Percentiles rank a stretch among this genome's conserved stretches.
phyloP scores from a whole-genome alignment of 371 early-diverging fungal species.

The Lichtheimia hyalospora region DNA sequence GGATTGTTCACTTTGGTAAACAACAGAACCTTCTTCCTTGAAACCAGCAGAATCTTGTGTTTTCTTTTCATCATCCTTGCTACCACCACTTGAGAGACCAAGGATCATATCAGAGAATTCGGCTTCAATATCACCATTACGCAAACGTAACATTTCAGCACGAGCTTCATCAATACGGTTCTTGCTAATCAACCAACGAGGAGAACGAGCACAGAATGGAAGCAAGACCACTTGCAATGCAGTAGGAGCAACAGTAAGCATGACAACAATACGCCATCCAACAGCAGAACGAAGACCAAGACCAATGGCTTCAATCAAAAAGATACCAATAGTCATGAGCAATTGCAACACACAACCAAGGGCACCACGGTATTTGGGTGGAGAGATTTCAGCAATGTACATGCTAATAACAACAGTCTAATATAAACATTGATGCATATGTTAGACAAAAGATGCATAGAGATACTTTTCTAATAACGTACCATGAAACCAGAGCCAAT shows the following conservation, averaged over 20 bases:
- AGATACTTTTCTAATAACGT: background rate
- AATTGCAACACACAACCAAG: conserved; percentile 77
- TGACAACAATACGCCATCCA: conserved; percentile 68
- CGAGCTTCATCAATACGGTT: conserved; percentile 63
- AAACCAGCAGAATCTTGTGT: conserved; percentile 11
- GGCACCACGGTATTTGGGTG: conserved; percentile 71
- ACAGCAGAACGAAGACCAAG: conserved; percentile 58
- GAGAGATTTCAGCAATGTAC: conserved; percentile 83
- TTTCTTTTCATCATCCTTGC: conserved; percentile 13
- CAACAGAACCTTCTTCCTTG: conserved; percentile 24
- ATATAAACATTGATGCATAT: background rate
- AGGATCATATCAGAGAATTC: conserved; percentile 65
- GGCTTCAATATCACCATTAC: conserved; percentile 59
- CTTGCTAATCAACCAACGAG: conserved; percentile 66
- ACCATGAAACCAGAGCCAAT: conserved; percentile 75
- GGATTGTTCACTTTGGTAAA: conserved; percentile 10
- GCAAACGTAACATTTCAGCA: conserved; percentile 52
- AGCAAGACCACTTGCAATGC: conserved; percentile 69
- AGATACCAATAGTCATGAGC: conserved; percentile 76
- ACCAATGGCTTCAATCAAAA: conserved; percentile 63
- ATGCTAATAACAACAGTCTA: conserved; percentile 72
- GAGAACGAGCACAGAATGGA: conserved; percentile 76
- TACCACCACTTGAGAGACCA: conserved; percentile 33
- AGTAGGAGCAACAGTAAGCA: conserved; percentile 64
- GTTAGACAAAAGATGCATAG: background rate